Percentiles rank a stretch among this genome's conserved stretches.
phyloP scores from a whole-genome alignment of 768 basidiomycete species.

The Leccinellum rugosiceps region DNA sequence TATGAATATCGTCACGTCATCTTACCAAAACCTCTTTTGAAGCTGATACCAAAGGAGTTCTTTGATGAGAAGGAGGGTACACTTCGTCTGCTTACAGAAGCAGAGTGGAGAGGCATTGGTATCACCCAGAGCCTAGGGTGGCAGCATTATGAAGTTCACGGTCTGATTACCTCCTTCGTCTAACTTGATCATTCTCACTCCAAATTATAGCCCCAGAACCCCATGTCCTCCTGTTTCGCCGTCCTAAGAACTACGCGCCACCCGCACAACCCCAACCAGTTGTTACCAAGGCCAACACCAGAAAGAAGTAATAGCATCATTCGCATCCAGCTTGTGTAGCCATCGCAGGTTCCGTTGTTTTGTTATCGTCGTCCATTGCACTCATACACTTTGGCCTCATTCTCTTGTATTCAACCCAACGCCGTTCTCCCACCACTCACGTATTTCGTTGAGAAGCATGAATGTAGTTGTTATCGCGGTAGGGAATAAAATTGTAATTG shows the following conservation, averaged over 20 bases:
- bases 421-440: slow-evolving; percentile 2
- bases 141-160: slow-evolving; percentile 98
- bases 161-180: slow-evolving; percentile 37
- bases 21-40: slow-evolving; percentile 90
- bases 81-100: slow-evolving; percentile 77
- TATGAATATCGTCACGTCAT: slow-evolving; percentile 98
- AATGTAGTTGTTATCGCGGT: slow-evolving; percentile 8
- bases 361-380: slow-evolving; percentile 21
- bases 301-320: slow-evolving; percentile 37
- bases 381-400: slow-evolving; percentile 13
- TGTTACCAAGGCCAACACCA: slow-evolving; percentile 38
- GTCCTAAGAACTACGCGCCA: slow-evolving; percentile 63
- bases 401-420: slow-evolving; percentile 9
- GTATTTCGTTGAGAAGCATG: slow-evolving; percentile 6
- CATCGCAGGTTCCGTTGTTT: slow-evolving; percentile 21
- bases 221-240: slow-evolving; percentile 90
- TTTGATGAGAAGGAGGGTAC: slow-evolving; percentile 78
- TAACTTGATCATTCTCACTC: slow-evolving; percentile 12
- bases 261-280: slow-evolving; percentile 44
- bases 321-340: slow-evolving; percentile 10
- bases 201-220: slow-evolving; percentile 73
- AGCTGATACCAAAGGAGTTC: slow-evolving; percentile 85
- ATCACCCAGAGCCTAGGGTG: slow-evolving; percentile 95
- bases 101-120: slow-evolving; percentile 95
- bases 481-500: slow-evolving; percentile 11